Conservation (phyloP, 352 stramenopile genomes). For the Globisporangium cystogenes region DNA sequence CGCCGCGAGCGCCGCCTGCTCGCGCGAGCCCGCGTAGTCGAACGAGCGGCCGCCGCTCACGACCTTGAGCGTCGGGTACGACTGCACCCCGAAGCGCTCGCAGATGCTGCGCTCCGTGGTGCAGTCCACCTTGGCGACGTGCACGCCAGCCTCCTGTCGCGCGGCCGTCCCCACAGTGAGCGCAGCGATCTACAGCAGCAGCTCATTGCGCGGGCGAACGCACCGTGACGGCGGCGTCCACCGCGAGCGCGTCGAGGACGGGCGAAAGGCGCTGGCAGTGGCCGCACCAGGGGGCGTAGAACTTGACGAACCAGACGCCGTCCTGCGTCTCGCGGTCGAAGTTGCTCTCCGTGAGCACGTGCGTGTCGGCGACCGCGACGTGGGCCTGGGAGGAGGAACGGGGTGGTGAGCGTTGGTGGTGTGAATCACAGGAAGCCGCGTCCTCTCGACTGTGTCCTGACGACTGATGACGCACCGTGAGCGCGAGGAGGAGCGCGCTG, state of each 20-base stretch:
- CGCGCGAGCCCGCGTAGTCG: constrained; percentile 65
- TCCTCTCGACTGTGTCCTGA: too few relatives aligned
- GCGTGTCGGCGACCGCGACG: constrained; percentile 17
- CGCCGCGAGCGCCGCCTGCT: constrained; percentile 43
- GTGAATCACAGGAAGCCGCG: background rate
- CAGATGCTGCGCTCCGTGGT: constrained; percentile 67
- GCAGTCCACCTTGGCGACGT: constrained; percentile 74
- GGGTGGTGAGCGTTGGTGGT: background rate
- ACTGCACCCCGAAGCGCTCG: constrained; percentile 74
- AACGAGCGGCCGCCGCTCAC: constrained; percentile 51
- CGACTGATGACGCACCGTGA: constrained; percentile 8
- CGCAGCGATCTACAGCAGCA: background rate
- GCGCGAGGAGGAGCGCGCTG: constrained; percentile 15
- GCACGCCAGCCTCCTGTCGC: constrained; percentile 27
- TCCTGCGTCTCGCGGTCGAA: constrained; percentile 56
- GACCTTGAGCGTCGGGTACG: constrained; percentile 81
- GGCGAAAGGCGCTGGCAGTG: constrained; percentile 81
- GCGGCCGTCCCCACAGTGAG: background rate
- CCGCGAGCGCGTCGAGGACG: constrained; percentile 49
- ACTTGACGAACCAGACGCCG: constrained; percentile 76
- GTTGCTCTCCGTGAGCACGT: constrained; percentile 33
- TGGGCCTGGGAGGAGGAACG: constrained; percentile 10
- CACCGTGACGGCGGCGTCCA: constrained; percentile 28
- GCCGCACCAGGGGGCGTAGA: constrained; percentile 82
- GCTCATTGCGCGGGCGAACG: background rate